Conservation (phyloP, 148 eudicot genomes). For the Rhododendron mucronatum region DNA sequence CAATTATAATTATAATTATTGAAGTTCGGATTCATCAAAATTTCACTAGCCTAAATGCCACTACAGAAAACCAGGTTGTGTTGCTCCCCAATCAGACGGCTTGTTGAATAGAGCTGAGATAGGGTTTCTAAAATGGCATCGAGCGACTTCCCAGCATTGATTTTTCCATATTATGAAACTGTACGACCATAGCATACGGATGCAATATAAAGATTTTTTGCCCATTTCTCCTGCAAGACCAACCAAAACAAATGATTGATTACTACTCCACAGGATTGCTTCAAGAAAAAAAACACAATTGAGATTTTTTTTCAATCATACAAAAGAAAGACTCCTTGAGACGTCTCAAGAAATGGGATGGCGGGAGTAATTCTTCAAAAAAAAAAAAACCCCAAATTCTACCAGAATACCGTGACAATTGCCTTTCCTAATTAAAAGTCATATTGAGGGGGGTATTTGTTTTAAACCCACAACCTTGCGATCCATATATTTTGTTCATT, state of each 20-base stretch:
- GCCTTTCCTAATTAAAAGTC: background rate
- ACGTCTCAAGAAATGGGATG: background rate
- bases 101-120: background rate
- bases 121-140: background rate
- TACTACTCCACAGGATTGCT: background rate
- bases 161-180: conserved; percentile 31
- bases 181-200: conserved; percentile 69
- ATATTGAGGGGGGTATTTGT: background rate
- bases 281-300: background rate
- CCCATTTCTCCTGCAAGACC: conserved; percentile 66
- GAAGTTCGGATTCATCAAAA: conserved; percentile 19
- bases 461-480: background rate
- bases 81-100: background rate
- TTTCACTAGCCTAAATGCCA: conserved; percentile 10
- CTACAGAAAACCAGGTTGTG: conserved; percentile 4
- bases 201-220: conserved; percentile 59
- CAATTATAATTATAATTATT: background rate
- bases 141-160: background rate
- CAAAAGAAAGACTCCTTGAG: background rate
- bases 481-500: background rate
- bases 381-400: background rate
- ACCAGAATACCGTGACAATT: background rate
- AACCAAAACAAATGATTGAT: background rate
- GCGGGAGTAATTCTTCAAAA: background rate
- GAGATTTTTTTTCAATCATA: background rate